phyloP scores from a whole-genome alignment of 148 eudicot species.

The Arbutus unedo region DNA sequence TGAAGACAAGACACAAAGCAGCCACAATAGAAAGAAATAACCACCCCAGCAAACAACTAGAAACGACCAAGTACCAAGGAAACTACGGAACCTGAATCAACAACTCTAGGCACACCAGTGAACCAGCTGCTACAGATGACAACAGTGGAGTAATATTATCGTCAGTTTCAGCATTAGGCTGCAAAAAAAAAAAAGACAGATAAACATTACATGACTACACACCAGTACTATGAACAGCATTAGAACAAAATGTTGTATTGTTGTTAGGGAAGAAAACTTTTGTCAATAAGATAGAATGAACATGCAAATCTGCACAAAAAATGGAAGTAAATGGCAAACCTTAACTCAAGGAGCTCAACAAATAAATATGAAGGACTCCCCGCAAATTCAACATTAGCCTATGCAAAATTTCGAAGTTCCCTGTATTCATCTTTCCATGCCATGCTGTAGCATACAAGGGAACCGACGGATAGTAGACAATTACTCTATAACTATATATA shows the following conservation, averaged over 20 bases:
- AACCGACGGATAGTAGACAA: not conserved
- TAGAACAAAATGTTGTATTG: not conserved
- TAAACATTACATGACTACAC: not conserved
- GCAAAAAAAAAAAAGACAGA: slow-evolving; percentile 35
- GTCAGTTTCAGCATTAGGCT: slow-evolving; percentile 88
- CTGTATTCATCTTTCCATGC: not conserved
- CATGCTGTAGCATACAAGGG: not conserved
- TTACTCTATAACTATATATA: not conserved
- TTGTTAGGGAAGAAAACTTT: not conserved
- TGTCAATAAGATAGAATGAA: not conserved
- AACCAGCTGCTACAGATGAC: slow-evolving; percentile 92
- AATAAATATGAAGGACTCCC: not conserved
- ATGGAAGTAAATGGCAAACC: not conserved
- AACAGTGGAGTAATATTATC: slow-evolving; percentile 74
- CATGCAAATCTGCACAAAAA: not conserved
- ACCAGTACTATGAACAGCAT: not conserved
- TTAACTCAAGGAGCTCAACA: not conserved
- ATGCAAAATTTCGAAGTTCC: not conserved
- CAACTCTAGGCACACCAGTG: slow-evolving; percentile 64
- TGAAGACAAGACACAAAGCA: not conserved
- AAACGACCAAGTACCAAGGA: not conserved
- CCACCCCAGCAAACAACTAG: slow-evolving; percentile 4
- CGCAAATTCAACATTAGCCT: not conserved
- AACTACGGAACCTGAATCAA: slow-evolving; percentile 66
- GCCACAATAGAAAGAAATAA: not conserved